Conservation (phyloP, 2,329 filamentous ascomycete species). For the Talaromyces sp. region DNA sequence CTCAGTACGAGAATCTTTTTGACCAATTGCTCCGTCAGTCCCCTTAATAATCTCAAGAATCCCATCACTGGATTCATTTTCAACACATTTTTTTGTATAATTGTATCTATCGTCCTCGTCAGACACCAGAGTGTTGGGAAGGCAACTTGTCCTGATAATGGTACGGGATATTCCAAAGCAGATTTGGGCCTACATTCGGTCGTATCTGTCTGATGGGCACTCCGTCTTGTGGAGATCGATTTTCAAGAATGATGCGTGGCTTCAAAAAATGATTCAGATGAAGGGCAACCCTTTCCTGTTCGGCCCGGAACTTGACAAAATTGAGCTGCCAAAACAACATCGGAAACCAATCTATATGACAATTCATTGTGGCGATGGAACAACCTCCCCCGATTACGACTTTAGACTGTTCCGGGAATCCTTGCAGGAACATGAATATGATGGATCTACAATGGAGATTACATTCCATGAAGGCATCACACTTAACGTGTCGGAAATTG, state of each 20-base stretch:
- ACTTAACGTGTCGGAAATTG: not conserved
- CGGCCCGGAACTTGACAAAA: not conserved
- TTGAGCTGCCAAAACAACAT: not conserved
- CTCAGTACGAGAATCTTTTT: no score
- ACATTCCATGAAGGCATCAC: not conserved
- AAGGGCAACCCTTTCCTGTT: not conserved
- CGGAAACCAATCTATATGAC: not conserved
- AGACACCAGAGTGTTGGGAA: no score
- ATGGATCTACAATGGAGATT: not conserved
- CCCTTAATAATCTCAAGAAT: no score
- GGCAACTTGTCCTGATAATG: not conserved
- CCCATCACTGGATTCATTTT: no score
- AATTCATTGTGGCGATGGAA: not conserved
- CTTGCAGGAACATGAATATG: not conserved
- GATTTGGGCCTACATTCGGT: not conserved
- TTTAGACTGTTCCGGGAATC: not conserved
- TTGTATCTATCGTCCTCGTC: no score
- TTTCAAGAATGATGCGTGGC: not conserved
- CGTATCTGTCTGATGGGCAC: not conserved
- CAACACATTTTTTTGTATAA: no score
- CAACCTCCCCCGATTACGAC: not conserved
- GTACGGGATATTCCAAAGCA: not conserved
- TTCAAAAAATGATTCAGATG: not conserved
- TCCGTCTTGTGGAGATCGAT: not conserved
- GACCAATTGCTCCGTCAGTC: no score